Conservation (phyloP, 768 basidiomycete species). For the Lactarius trivialis region DNA sequence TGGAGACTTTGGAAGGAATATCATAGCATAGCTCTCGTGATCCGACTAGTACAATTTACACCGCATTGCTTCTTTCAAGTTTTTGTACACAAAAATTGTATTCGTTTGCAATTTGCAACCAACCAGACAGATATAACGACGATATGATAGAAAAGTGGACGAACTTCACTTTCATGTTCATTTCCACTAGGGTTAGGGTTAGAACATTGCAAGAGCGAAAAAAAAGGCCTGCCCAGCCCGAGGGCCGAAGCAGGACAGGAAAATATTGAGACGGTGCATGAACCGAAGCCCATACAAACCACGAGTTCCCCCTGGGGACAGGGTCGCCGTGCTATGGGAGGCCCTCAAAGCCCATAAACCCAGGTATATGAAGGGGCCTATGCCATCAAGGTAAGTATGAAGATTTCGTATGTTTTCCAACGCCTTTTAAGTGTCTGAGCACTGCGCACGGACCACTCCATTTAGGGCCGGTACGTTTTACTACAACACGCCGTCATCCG, state of each 20-base stretch:
- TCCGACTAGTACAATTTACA: background rate
- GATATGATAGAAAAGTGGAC: too few species aligned
- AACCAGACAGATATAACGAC: background rate
- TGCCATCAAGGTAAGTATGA: conserved; percentile 30
- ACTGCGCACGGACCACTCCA: conserved; percentile 23
- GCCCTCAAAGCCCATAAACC: conserved; percentile 26
- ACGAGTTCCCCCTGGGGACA: conserved; percentile 26
- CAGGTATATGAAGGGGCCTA: conserved; percentile 26
- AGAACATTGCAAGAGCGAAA: conserved; percentile 23
- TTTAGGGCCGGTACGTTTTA: conserved; percentile 18
- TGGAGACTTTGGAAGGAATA: conserved; percentile 77
- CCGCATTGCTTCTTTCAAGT: background rate
- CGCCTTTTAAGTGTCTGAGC: conserved; percentile 6
- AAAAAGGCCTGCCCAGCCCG: conserved; percentile 30
- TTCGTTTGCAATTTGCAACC: background rate
- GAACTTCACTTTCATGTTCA: too few species aligned
- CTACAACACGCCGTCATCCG: background rate
- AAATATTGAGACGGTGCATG: conserved; percentile 80
- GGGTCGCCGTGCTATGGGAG: conserved; percentile 28
- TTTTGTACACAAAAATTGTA: background rate
- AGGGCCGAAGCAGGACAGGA: conserved; percentile 60
- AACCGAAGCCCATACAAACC: conserved; percentile 50
- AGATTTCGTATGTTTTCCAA: background rate
- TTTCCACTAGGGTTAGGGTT: conserved; percentile 35
- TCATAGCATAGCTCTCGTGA: conserved; percentile 27